Base-by-base conservation (phyloP, 2,329 filamentous ascomycete species). In the Neurospora crassa region DNA sequence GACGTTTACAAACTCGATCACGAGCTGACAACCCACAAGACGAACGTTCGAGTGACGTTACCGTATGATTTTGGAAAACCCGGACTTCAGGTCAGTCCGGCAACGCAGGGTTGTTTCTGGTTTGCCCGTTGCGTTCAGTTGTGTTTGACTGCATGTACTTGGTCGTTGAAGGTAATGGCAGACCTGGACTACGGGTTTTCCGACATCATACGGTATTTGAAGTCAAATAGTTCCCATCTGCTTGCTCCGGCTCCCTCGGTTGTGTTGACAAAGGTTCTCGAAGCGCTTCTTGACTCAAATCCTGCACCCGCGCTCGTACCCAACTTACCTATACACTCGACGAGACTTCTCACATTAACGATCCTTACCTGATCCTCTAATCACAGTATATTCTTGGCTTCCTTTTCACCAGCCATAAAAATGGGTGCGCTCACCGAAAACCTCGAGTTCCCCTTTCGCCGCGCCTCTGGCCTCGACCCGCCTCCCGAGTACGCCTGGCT, bases 401-500 rank as follows among this genome's bases (percentile, higher is more conserved):
- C 20, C 8, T 14, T 69, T 14, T 40, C 59, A 63, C 8, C 20
- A 45, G 40, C 34, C 34, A 24, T 70, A 5, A 73, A 68, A 53
- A 75, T 75, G 74, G 68, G 69, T 5, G 16, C 70, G 40, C 24
- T 34, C 14, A 20, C 69, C 42, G 73, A 74, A 12, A 69, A 75
- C 5, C 79, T 78, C 1, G 73, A 70, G 45, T 83, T 84, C 73
- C 81, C 82, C 45, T 83, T 84, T 73, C 70, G 78, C 8, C 79
- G 82, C 8, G 79, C 80, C 7, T 78, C 78, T 3, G 81, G 77
- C 24, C 74, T 82, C 63, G 80, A 83, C 24, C 83, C 83, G 1
- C 82, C 83, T 0, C 78, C 79, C 5, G 83, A 85, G 73, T 85
- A 82, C 70, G 82, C 82, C 3, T 76, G 76, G 3, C 79, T 86